Conservation (phyloP, 1,284 basidiomycete species). For the Gomphus bonarii region DNA sequence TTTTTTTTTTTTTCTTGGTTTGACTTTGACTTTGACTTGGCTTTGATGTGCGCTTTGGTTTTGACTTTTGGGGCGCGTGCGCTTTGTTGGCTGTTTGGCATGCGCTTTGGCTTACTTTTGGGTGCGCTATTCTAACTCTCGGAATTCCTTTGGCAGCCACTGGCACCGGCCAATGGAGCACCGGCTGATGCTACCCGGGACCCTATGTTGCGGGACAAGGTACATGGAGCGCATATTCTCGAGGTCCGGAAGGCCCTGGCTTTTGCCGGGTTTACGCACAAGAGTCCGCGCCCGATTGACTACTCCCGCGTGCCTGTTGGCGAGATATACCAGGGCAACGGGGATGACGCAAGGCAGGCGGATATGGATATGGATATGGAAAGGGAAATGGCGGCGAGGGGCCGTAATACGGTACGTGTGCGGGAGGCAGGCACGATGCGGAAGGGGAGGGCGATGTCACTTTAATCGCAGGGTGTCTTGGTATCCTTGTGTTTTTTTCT, state of each 20-base stretch:
- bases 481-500: not conserved
- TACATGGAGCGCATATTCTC: conserved; percentile 78
- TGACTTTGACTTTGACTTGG: no score
- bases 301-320: conserved; percentile 41
- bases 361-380: not conserved
- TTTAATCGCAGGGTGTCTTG: conserved; percentile 35
- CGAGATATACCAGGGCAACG: conserved; percentile 25
- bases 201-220: conserved; percentile 75
- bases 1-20: no score
- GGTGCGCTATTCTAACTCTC: not conserved
- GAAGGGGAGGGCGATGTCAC: conserved; percentile 58
- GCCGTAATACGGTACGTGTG: conserved; percentile 42
- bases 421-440: conserved; percentile 34
- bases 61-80: not conserved
- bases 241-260: conserved; percentile 86
- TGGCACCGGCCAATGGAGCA: conserved; percentile 81
- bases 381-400: conserved; percentile 48
- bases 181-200: conserved; percentile 79
- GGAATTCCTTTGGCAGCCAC: conserved; percentile 49
- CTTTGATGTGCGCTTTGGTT: no score
- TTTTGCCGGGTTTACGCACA: conserved; percentile 85
- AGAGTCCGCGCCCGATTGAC: conserved; percentile 66
- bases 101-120: not conserved
- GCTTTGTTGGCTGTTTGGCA: not conserved
- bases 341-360: conserved; percentile 24